A percentile compares a stretch with the other conserved stretches of the same genome.
Evolutionary conservation across 1,139 yeast genomes (phyloP).

Genomic region (Yamadazyma dendronema): DNA sequence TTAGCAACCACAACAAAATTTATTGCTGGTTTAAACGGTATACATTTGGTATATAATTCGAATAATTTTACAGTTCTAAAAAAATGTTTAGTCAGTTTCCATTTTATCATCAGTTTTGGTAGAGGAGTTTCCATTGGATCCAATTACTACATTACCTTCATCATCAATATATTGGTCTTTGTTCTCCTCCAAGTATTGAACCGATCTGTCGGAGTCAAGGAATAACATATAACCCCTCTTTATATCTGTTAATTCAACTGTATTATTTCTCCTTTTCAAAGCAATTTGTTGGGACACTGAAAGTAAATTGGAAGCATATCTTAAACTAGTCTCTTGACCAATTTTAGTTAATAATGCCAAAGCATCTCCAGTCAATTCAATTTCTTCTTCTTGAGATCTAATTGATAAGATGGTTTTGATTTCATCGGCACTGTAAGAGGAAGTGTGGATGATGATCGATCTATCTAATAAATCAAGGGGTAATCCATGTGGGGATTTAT

Average conservation of each 20-base stretch:
- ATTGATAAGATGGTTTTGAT: slow-evolving; percentile 82
- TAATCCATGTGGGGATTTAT: slow-evolving; percentile 94
- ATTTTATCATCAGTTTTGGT: slow-evolving; percentile 25
- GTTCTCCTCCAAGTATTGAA: slow-evolving; percentile 70
- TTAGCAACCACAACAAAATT: not conserved
- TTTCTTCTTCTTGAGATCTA: slow-evolving; percentile 96
- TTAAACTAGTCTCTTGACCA: slow-evolving; percentile 86
- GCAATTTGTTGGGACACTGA: slow-evolving; percentile 87
- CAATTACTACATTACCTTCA: slow-evolving; percentile 60
- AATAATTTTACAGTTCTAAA: not conserved
- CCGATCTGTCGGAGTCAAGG: slow-evolving; percentile 85
- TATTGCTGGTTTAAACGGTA: no score
- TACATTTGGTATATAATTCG: not conserved
- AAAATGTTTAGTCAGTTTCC: slow-evolving; percentile 46
- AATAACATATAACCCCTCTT: slow-evolving; percentile 86
- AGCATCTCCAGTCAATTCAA: slow-evolving; percentile 80
- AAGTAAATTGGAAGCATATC: slow-evolving; percentile 90
- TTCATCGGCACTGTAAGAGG: slow-evolving; percentile 74
- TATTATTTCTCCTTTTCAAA: slow-evolving; percentile 67
- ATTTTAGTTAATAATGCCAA: slow-evolving; percentile 87
- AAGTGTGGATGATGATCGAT: slow-evolving; percentile 87
- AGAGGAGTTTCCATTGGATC: slow-evolving; percentile 18
- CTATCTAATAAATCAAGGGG: slow-evolving; percentile 95
- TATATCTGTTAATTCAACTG: slow-evolving; percentile 78
- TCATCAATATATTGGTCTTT: slow-evolving; percentile 71